Evolutionary conservation across 345 rosid genomes (phyloP), one percentile per base, ranked within the genome.

Genomic region (Rhodamnia argentea): DNA sequence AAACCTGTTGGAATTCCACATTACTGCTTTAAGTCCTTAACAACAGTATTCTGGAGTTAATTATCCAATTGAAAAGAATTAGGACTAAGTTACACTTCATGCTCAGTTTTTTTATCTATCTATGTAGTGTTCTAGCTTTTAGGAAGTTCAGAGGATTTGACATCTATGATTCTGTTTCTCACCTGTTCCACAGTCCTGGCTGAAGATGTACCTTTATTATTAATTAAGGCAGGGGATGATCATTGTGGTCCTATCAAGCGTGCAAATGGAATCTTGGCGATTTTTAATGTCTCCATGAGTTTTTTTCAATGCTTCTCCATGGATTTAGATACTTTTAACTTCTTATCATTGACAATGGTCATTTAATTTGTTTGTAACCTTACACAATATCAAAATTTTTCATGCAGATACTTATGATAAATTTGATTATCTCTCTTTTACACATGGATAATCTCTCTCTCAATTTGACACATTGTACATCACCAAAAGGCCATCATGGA

Each of bases 331-430:
- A 52, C 59, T 22, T 60, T 83, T 47, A 4, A 82, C 18, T 56
- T 87, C 23, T 10, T 50, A 76, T 74, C 40, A 82, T 86, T 85
- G 83, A 37, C 47, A 14, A 82, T 88, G 62, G 47, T 57, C 88
- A 83, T 74, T 52, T 89, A 58, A 89, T 89, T 52, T 75, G 76
- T 84, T 64, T 52, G n/a, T 86, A 52, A 84, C 88, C 51, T 82
- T 62, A 37, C 14, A 11, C 81, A 37, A 70, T 70, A 70, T 70
- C 12, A 37, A 37, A 4, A 0, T 85, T 83, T 44, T 85, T 76
- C 82, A 88, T 96, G 95, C 98, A 97, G 99, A 93, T 96, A 91
- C 86, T 93, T 93, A 93, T 94, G 98, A 95, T 96, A 91, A 97
- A 96, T 92, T 90, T 95, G 84, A 91, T 96, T 84, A 91, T 96